Evolutionary conservation across 106 monocot species (phyloP).

Genomic region (Dioscorea alata): DNA sequence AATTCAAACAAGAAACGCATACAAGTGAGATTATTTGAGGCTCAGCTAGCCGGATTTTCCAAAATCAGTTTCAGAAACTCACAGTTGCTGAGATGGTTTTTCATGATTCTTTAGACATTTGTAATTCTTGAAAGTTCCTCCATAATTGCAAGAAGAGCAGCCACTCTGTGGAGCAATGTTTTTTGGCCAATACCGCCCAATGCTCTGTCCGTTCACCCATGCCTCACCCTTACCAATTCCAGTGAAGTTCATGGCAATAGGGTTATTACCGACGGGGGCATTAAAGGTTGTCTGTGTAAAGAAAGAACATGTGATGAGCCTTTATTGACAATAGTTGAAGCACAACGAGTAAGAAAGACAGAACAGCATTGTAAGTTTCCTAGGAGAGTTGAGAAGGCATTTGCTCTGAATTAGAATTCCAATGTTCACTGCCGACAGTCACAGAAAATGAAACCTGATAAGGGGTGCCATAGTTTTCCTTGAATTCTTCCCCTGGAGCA

Average conservation of each 20-base stretch:
- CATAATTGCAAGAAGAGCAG: constrained; percentile 70
- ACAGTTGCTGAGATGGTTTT: constrained; percentile 78
- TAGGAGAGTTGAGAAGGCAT: too few species aligned
- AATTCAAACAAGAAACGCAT: neutral
- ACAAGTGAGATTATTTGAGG: too few species aligned
- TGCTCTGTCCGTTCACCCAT: constrained; percentile 95
- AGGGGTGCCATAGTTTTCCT: too few species aligned
- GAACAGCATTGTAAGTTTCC: too few species aligned
- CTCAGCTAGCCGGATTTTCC: too few species aligned
- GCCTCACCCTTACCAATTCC: constrained; percentile 93
- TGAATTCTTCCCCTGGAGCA: too few species aligned
- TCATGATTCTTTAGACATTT: constrained; percentile 84
- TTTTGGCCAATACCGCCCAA: constrained; percentile 90
- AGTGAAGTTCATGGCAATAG: constrained; percentile 75
- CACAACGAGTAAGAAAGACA: too few species aligned
- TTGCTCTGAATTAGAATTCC: too few species aligned
- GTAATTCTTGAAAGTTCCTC: constrained; percentile 45
- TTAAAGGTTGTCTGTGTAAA: constrained; percentile 59
- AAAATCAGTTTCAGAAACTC: constrained; percentile 10
- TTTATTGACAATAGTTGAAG: neutral
- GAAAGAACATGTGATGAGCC: constrained; percentile 8
- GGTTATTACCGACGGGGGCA: constrained; percentile 64
- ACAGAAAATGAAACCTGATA: too few species aligned
- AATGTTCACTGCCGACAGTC: too few species aligned
- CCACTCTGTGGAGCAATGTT: constrained; percentile 53